phyloP scores from a whole-genome alignment of 164 flowering plant genomes.

The Nymphaea thermarum region DNA sequence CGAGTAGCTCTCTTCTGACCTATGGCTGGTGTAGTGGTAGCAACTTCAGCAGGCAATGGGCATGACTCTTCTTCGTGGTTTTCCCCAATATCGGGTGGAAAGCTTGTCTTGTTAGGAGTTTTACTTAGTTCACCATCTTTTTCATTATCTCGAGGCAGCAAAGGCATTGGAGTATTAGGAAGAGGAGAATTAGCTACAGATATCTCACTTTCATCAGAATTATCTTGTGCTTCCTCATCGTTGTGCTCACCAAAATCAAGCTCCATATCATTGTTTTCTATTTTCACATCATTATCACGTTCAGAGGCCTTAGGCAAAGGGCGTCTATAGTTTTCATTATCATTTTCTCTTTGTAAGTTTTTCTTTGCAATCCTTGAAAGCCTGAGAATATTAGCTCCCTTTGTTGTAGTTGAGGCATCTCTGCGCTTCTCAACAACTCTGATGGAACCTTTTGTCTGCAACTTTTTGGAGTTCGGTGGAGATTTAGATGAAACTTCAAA shows the following conservation, averaged over 20 bases:
- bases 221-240: conserved; percentile 71
- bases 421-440: conserved; percentile 48
- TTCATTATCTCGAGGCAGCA: conserved; percentile 22
- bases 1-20: conserved; percentile 41
- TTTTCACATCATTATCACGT: conserved; percentile 79
- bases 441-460: conserved; percentile 42
- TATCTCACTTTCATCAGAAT: conserved; percentile 48
- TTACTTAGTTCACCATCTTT: conserved; percentile 19
- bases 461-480: conserved; percentile 32
- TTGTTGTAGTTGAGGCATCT: conserved; percentile 36
- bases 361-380: conserved; percentile 93
- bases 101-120: conserved; percentile 16
- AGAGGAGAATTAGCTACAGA: conserved; percentile 8
- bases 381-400: conserved; percentile 70
- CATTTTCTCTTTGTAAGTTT: conserved; percentile 84
- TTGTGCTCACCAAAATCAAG: conserved; percentile 88
- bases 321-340: conserved; percentile 90
- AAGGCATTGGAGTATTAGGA: conserved; percentile 25
- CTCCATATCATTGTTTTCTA: conserved; percentile 96
- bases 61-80: conserved; percentile 37
- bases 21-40: conserved; percentile 50
- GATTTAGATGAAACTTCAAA: conserved; percentile 56
- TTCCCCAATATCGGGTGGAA: conserved; percentile 28
- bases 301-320: conserved; percentile 56
- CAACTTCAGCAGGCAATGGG: conserved; percentile 29